phyloP scores from a whole-genome alignment of 345 rosid species.

The Aquilaria sinensis region DNA sequence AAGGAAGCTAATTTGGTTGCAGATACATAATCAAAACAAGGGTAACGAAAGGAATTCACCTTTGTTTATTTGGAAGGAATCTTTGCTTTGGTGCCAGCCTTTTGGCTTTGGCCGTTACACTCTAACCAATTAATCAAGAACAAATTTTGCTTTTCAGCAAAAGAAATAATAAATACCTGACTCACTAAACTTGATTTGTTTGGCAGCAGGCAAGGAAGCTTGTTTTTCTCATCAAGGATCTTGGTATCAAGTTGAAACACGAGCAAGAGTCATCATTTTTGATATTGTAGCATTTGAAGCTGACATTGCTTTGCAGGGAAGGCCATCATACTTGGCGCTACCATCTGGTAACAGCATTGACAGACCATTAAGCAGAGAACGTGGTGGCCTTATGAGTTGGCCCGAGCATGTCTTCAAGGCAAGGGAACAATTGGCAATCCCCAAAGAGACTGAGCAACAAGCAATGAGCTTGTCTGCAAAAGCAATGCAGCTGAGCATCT shows the following conservation, averaged over 20 bases:
- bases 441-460: slow-evolving; percentile 11
- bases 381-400: slow-evolving; percentile 63
- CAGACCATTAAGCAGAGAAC: slow-evolving; percentile 40
- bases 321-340: slow-evolving; percentile 42
- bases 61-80: too few species aligned
- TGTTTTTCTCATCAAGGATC: slow-evolving; percentile 57
- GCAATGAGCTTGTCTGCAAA: slow-evolving; percentile 47
- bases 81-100: too few species aligned
- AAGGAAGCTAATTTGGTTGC: too few species aligned
- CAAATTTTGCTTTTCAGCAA: too few species aligned
- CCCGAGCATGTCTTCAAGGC: slow-evolving; percentile 42
- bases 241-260: slow-evolving; percentile 57
- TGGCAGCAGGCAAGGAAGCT: slow-evolving; percentile 8
- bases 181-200: too few species aligned
- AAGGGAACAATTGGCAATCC: slow-evolving; percentile 17
- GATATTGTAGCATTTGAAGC: slow-evolving; percentile 52
- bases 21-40: too few species aligned
- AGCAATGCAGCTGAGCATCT: slow-evolving; percentile 72
- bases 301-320: slow-evolving; percentile 31
- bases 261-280: slow-evolving; percentile 70
- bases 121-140: too few species aligned
- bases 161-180: too few species aligned
- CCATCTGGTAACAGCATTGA: slow-evolving; percentile 37
- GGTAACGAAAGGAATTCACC: too few species aligned
- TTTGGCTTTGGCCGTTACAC: too few species aligned